Evolutionary conservation across 441 rosid genomes (phyloP), one percentile per base, ranked within the genome.

Genomic region (Geranium incanum): DNA sequence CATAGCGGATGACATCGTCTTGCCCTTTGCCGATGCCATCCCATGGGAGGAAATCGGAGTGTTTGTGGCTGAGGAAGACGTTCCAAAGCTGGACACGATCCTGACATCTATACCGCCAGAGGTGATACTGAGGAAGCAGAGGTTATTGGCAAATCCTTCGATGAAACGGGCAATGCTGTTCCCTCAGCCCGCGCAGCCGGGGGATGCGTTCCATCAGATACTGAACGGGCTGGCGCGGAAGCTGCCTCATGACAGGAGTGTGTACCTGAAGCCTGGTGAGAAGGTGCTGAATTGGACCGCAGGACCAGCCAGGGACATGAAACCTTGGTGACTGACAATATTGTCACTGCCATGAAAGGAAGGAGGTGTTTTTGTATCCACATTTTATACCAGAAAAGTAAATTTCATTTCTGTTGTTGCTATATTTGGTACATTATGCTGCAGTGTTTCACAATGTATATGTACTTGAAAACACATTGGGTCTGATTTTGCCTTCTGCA

Each of bases 11-110:
- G 90, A 88, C 80, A 88, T 88, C 12, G 90, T 88, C 23, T 78
- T 88, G 68, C 93, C 93, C 15, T 88, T 88, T 77, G 93, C 90
- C 0, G 93, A 88, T 73, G 93, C 93, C 3, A 88, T 88, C 71
- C 93, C 93, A 0, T 88, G 93, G 93, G 93, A 88, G 78, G 89
- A 88, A 62, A 88, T 88, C 37, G 90, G 93, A 9, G 88, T 88
- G 63, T 88, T 72, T 68, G 86, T 88, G 1, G 90, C 81, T 60
- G 93, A 88, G 82, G 80, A 85, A 48, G 90, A 88, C 23, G 93
- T 88, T 60, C 88, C 90, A 15, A 81, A 86, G 80, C 67, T 88
- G 71, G 90, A 88, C 81, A 80, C 88, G 6, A 86, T 85, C 73
- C 88, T 88, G 48, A 84, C 93, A 36, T 84, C 88, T 0, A 88